Evolutionary conservation across 257 asterid species (phyloP), one percentile per base, ranked within the genome.

Genomic region (Primulina eburnea): DNA sequence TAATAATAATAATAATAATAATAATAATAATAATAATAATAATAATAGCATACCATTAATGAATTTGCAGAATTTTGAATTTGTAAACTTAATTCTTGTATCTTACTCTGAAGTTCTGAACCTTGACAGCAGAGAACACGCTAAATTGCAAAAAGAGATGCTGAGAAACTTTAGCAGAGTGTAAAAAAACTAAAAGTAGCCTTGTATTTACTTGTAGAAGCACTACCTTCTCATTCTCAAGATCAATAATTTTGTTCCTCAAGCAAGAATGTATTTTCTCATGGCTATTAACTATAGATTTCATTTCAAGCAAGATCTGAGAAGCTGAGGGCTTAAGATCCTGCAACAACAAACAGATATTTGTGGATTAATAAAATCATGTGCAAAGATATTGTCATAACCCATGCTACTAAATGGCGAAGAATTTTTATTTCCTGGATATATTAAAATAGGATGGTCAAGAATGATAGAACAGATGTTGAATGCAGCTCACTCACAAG

Each of bases 191-290:
- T 38, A 50, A 67, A 65, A 32, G 8, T 34, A 69, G 40, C 40
- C 53, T 71, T 35, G 70, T 64, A 68, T 47, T 62, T 64, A n/a
- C 71, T 62, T 30, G 62, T 52, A 63, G 73, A 60, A 70, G 62
- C 60, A 40, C 12, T 74, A 90, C 99, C 95, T 90, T 90, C 81
- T 87, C 99, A 75, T 73, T 73, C 84, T 85, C 87, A 62, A 89
- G 95, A 70, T 76, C 80, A 67, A 73, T 65, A 76, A 90, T 68
- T 77, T 83, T 86, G 71, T 60, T 77, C 81, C 78, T 80, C 75
- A 84, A 75, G 79, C 71, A 79, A 74, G 85, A 86, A 12, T 79
- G 80, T 71, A 89, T 50, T 80, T 80, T 84, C 82, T 85, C 82
- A 65, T 83, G 79, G 77, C 77, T 72, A 75, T 70, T 79, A 73